A percentile compares a stretch with the other conserved stretches of the same genome.
These are phyloP conservation scores for Coix lacrymajobi DNA, from an alignment of 176 grass and related monocot genomes.

Conservation along the genomic window DNA sequence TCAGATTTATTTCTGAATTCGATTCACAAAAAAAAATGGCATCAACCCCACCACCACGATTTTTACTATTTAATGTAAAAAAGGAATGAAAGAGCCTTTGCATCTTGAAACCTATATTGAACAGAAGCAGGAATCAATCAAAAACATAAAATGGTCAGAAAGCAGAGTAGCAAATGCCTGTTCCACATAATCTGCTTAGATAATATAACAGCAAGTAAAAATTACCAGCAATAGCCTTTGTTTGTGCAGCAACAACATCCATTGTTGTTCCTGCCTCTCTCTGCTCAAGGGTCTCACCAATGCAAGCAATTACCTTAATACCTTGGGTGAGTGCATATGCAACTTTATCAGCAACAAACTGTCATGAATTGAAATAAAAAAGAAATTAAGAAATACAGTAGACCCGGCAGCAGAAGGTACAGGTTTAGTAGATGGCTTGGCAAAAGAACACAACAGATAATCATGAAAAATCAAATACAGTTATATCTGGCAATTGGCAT, in stretches of 20 bases:
- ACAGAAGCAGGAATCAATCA: neutral
- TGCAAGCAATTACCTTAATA: constrained; percentile 90
- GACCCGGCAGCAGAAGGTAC: neutral
- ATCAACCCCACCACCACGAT: neutral
- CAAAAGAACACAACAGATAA: neutral
- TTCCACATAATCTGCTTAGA: constrained; percentile 9
- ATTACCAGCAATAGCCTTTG: constrained; percentile 76
- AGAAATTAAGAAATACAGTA: neutral
- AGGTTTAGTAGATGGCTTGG: neutral
- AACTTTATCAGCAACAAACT: constrained; percentile 87
- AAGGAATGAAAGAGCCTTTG: neutral
- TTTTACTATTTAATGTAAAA: neutral
- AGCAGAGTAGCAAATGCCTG: neutral
- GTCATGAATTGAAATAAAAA: constrained; percentile 13
- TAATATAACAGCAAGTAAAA: constrained; percentile 8
- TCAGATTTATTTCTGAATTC: neutral
- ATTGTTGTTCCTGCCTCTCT: constrained; percentile 73
- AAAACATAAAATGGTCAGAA: neutral
- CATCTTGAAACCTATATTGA: neutral
- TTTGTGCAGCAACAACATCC: constrained; percentile 68
- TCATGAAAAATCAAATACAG: neutral
- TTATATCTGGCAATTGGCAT: neutral
- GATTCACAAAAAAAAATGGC: neutral
- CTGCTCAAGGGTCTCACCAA: constrained; percentile 85
- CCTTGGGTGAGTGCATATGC: constrained; percentile 77